Percentiles rank a stretch among this genome's conserved stretches.
Evolutionary conservation across 495 filamentous ascomycete species (phyloP).

Genomic region (Aspergillus affinis): DNA sequence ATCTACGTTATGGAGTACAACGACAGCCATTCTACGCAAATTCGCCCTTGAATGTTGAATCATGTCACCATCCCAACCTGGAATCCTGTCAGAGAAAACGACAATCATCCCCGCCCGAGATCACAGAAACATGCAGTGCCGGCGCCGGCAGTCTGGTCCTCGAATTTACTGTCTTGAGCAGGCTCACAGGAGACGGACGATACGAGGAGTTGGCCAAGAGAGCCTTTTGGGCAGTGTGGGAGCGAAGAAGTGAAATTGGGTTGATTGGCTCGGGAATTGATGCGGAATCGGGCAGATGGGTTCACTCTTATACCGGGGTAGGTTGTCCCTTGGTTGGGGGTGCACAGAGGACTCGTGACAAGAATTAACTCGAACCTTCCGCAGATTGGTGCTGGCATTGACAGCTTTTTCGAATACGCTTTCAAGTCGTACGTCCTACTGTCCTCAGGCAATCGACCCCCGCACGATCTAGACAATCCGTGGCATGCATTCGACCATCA

Average conservation of each 20-base stretch:
- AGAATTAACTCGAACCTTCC: conserved; percentile 11
- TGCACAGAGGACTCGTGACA: neutral
- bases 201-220: conserved; percentile 88
- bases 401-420: conserved; percentile 98
- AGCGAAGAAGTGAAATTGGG: conserved; percentile 76
- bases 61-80: conserved; percentile 12
- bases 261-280: conserved; percentile 92
- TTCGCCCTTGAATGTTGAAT: conserved; percentile 62
- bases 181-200: conserved; percentile 79
- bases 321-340: conserved; percentile 16
- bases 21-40: conserved; percentile 74
- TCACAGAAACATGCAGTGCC: conserved; percentile 94
- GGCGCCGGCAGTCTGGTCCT: conserved; percentile 92
- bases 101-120: conserved; percentile 54
- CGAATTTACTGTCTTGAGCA: conserved; percentile 87
- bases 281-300: conserved; percentile 88
- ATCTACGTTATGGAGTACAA: conserved; percentile 79
- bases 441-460: conserved; percentile 56
- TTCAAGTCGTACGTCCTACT: conserved; percentile 90
- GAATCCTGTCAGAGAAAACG: conserved; percentile 36
- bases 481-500: conserved; percentile 41
- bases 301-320: conserved; percentile 76
- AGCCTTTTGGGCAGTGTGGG: conserved; percentile 95
- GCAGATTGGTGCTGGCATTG: conserved; percentile 86
- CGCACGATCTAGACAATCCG: conserved; percentile 32